Percentiles rank a stretch among this genome's conserved stretches.
These are phyloP conservation scores for Phytopythium litorale DNA, from an alignment of 352 stramenopile genomes.

Conservation along the genomic window DNA sequence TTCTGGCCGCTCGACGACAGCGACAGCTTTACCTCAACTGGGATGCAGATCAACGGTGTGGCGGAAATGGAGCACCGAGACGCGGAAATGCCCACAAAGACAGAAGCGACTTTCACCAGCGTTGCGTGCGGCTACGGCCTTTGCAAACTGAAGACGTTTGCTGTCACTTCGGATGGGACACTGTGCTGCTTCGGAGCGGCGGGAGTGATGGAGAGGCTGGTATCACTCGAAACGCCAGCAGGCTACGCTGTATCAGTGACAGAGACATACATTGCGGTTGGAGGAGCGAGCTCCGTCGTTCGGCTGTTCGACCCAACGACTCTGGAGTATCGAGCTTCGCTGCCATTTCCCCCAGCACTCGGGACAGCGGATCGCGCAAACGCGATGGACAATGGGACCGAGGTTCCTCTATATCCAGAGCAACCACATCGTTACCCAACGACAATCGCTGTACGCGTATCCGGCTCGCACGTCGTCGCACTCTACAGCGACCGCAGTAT, in stretches of 20 bases:
- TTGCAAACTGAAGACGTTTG: slow-evolving; percentile 67
- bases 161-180: slow-evolving; percentile 62
- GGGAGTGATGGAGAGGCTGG: slow-evolving; percentile 69
- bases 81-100: slow-evolving; percentile 55
- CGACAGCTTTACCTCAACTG: slow-evolving; percentile 48
- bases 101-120: slow-evolving; percentile 62
- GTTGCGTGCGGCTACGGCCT: slow-evolving; percentile 56
- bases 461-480: slow-evolving; percentile 52
- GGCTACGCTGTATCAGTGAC: slow-evolving; percentile 77
- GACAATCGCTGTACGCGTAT: slow-evolving; percentile 51
- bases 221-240: slow-evolving; percentile 56
- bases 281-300: slow-evolving; percentile 57
- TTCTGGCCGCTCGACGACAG: slow-evolving; percentile 71
- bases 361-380: slow-evolving; percentile 31
- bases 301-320: slow-evolving; percentile 70
- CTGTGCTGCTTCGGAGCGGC: slow-evolving; percentile 75
- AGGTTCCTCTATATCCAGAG: slow-evolving; percentile 38
- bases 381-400: slow-evolving; percentile 3
- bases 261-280: slow-evolving; percentile 64
- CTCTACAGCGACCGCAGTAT: slow-evolving; percentile 81
- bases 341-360: slow-evolving; percentile 76
- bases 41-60: slow-evolving; percentile 45
- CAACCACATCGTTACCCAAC: slow-evolving; percentile 54
- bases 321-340: slow-evolving; percentile 64
- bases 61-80: slow-evolving; percentile 57